These are phyloP conservation scores for Scedosporium dehoogii DNA, from an alignment of 2,329 filamentous ascomycete species.

Conservation along the genomic window DNA sequence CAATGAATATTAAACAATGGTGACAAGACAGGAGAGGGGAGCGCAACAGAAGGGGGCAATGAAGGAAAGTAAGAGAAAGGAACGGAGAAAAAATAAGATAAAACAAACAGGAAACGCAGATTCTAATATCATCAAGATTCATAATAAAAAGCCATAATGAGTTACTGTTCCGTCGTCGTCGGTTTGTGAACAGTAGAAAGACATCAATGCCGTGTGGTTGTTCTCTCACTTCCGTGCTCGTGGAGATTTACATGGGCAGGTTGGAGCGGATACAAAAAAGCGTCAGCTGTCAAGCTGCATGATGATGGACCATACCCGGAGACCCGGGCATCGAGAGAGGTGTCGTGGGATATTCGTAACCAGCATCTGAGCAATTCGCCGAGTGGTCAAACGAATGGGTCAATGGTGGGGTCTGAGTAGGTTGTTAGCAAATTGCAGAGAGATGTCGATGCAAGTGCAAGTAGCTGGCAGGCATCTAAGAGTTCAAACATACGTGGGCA, in stretches of 20 bases:
- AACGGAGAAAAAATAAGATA: background rate
- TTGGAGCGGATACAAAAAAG: too few relatives aligned
- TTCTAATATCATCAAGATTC: background rate
- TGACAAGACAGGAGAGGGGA: background rate
- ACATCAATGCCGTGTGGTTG: too few relatives aligned
- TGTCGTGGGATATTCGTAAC: constrained; percentile 58
- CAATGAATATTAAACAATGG: too few relatives aligned
- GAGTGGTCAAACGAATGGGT: constrained; percentile 65
- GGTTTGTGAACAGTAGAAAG: too few relatives aligned
- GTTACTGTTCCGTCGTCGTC: background rate
- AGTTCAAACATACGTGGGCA: constrained; percentile 59
- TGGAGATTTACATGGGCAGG: too few relatives aligned
- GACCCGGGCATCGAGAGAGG: constrained; percentile 65
- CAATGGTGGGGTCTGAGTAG: constrained; percentile 60
- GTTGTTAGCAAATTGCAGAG: background rate
- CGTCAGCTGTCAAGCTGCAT: background rate
- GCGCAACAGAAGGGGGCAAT: background rate
- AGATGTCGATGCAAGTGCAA: background rate
- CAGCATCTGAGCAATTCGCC: constrained; percentile 49
- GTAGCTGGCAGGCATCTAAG: background rate
- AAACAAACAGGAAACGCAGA: background rate
- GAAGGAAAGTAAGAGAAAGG: background rate
- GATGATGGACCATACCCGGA: constrained; percentile 40
- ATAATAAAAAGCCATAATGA: background rate
- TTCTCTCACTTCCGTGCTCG: too few relatives aligned